Conservation (phyloP, 2,329 filamentous ascomycete species). For the Fusarium dlaminii region DNA sequence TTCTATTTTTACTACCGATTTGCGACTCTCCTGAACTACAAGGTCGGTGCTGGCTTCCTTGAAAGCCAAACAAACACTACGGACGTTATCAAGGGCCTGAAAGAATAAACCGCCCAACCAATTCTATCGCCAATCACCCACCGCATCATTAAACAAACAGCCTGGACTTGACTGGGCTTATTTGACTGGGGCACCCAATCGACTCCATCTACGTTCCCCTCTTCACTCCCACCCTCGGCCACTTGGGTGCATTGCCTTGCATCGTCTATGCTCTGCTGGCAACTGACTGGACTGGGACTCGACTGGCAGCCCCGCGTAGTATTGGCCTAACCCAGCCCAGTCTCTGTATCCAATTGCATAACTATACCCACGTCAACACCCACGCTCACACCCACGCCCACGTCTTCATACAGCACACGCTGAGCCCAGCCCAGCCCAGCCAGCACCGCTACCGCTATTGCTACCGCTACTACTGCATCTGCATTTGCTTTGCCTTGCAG, state of each 20-base stretch:
- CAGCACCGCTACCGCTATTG: conserved; percentile 31
- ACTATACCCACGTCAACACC: conserved; percentile 26
- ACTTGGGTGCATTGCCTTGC: conserved; percentile 47
- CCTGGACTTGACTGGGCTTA: conserved; percentile 6
- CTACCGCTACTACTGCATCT: conserved; percentile 9
- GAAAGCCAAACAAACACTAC: neutral
- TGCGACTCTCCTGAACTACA: conserved; percentile 2
- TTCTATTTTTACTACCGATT: conserved; percentile 18
- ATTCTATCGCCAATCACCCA: conserved; percentile 13
- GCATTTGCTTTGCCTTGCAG: conserved; percentile 29
- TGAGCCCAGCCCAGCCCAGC: conserved; percentile 37
- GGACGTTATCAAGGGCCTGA: neutral
- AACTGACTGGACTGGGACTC: neutral
- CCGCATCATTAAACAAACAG: conserved; percentile 15
- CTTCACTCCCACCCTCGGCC: conserved; percentile 35
- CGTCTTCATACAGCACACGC: conserved; percentile 14
- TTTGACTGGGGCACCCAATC: conserved; percentile 30
- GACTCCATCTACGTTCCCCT: conserved; percentile 31
- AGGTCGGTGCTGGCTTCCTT: conserved; percentile 19
- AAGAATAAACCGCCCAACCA: conserved; percentile 3
- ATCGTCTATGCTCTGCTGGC: conserved; percentile 23
- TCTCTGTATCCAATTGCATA: conserved; percentile 20
- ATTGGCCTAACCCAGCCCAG: conserved; percentile 26
- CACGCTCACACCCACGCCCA: conserved; percentile 20
- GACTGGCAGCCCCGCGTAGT: conserved; percentile 45